These are phyloP conservation scores for Aristolochia contorta DNA, from an alignment of 164 flowering plant species.

Conservation along the genomic window DNA sequence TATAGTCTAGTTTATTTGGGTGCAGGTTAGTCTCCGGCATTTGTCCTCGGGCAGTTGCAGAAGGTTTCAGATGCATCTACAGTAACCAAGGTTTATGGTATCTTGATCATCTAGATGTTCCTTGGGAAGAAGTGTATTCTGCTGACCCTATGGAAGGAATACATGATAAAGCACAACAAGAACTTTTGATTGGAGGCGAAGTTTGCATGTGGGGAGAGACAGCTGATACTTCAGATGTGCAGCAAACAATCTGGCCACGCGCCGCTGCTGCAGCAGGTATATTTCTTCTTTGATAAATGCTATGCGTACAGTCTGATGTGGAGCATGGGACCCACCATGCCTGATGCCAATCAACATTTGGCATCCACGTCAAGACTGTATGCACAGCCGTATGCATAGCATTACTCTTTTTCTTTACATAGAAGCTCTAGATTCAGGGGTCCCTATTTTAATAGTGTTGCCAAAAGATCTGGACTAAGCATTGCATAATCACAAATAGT, in stretches of 20 bases:
- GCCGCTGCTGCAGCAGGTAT: slow-evolving; percentile 99
- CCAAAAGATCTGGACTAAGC: not conserved
- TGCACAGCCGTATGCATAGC: no score
- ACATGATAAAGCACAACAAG: slow-evolving; percentile 35
- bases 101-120: slow-evolving; percentile 82
- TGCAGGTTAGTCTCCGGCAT: slow-evolving; percentile 85
- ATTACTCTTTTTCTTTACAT: not conserved
- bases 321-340: no score
- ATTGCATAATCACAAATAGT: not conserved
- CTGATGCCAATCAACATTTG: no score
- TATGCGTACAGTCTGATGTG: no score
- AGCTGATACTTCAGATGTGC: slow-evolving; percentile 77
- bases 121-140: slow-evolving; percentile 60
- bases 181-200: slow-evolving; percentile 90
- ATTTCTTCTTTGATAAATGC: not conserved
- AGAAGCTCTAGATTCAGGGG: not conserved
- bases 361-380: no score
- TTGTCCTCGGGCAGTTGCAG: slow-evolving; percentile 76
- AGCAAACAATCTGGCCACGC: slow-evolving; percentile 96
- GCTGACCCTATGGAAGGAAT: slow-evolving; percentile 87
- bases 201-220: slow-evolving; percentile 99
- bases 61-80: slow-evolving; percentile 81
- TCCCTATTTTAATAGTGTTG: not conserved
- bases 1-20: not conserved
- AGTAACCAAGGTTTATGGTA: slow-evolving; percentile 96